A percentile compares a stretch with the other conserved stretches of the same genome.
Conservation (phyloP, 805 yeast genomes). For the Candida anglica region DNA sequence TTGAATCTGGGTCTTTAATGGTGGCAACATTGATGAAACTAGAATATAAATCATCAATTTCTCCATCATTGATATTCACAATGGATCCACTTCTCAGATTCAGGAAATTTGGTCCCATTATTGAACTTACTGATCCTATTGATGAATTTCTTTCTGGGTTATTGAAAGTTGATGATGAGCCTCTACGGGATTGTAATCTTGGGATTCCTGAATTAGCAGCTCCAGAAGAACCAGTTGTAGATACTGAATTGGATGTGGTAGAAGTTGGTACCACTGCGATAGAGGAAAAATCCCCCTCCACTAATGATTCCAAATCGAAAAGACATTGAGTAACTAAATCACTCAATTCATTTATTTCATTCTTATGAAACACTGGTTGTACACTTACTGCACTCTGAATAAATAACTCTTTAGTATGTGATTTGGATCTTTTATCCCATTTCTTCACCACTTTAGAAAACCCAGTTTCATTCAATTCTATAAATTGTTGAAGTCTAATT, state of each 20-base stretch:
- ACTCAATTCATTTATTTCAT: conserved; percentile 77
- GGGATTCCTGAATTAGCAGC: neutral
- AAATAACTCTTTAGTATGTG: conserved; percentile 90
- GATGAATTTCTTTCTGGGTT: conserved; percentile 7
- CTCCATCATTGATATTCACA: conserved; percentile 31
- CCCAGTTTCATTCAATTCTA: conserved; percentile 92
- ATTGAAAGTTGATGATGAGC: neutral
- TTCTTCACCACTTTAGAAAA: conserved; percentile 93
- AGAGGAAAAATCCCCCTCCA: conserved; percentile 40
- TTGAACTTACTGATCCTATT: conserved; percentile 9
- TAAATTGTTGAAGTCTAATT: conserved; percentile 85
- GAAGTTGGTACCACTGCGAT: conserved; percentile 1
- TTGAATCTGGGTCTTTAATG: conserved; percentile 35
- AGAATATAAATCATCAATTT: conserved; percentile 66
- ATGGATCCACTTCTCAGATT: conserved; percentile 12
- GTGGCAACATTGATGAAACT: conserved; percentile 59
- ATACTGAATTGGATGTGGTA: neutral
- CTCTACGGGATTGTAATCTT: neutral
- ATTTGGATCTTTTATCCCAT: conserved; percentile 96
- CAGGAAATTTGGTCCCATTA: conserved; percentile 7
- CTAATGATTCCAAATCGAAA: conserved; percentile 65
- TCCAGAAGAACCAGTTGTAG: neutral
- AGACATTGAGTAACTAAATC: conserved; percentile 67
- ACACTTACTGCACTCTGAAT: conserved; percentile 90
- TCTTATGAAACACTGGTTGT: conserved; percentile 93